Conservation (phyloP, 179 eudicot species). For the Dionaea muscipula region DNA sequence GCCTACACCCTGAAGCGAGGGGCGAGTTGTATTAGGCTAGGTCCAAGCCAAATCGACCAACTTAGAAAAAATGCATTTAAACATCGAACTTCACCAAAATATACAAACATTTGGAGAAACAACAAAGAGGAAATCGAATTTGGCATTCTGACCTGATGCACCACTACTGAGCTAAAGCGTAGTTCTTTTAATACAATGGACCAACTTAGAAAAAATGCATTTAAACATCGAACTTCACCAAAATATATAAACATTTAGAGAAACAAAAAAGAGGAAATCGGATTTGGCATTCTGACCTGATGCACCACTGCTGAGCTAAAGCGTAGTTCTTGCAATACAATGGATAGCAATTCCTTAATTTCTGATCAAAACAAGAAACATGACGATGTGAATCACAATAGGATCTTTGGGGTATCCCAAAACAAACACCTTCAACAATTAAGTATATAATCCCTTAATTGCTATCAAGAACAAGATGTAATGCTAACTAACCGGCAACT, state of each 20-base stretch:
- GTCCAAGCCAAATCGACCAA: background rate
- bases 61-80: background rate
- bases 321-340: slow-evolving; percentile 63
- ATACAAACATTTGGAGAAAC: too few species aligned
- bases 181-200: background rate
- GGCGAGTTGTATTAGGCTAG: background rate
- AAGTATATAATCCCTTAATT: too few species aligned
- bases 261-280: background rate
- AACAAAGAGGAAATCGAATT: too few species aligned
- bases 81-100: too few species aligned
- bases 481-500: too few species aligned
- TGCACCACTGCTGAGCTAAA: slow-evolving; percentile 83
- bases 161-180: background rate
- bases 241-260: background rate
- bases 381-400: background rate
- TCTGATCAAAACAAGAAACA: slow-evolving; percentile 36
- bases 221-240: background rate
- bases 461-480: too few species aligned
- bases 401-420: too few species aligned
- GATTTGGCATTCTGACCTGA: slow-evolving; percentile 39
- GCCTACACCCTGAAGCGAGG: background rate
- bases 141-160: background rate
- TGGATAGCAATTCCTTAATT: slow-evolving; percentile 69
- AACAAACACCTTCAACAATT: too few species aligned
- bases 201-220: too few species aligned